Percentiles rank a stretch among this genome's conserved stretches.
Conservation (phyloP, 164 flowering plant genomes). For the Kalanchoe fedtschenkoi region DNA sequence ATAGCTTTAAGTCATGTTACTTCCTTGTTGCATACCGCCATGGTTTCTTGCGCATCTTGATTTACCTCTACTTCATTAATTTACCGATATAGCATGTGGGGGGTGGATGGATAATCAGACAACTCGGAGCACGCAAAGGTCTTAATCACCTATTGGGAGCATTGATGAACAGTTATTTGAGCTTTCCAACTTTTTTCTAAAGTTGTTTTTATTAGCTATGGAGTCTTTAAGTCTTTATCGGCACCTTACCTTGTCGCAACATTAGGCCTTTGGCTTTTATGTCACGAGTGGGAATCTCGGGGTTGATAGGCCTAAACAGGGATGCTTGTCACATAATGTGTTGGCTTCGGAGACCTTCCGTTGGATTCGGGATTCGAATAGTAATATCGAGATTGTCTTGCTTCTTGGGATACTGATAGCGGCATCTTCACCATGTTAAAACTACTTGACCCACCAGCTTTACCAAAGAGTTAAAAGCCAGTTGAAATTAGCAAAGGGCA, state of each 20-base stretch:
- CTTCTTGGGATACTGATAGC: neutral
- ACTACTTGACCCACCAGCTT: neutral
- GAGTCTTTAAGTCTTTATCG: conserved; percentile 7
- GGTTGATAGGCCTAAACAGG: neutral
- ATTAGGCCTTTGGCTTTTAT: conserved; percentile 20
- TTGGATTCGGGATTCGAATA: neutral
- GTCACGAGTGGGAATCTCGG: conserved; percentile 23
- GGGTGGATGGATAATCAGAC: conserved; percentile 1
- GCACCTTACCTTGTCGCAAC: conserved; percentile 18
- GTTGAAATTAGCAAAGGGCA: neutral
- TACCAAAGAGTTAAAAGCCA: neutral
- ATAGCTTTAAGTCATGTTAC: no score
- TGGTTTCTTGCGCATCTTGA: no score
- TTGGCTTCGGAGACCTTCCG: neutral
- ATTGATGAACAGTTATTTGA: conserved; percentile 1
- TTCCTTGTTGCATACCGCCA: neutral
- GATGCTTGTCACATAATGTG: conserved; percentile 2
- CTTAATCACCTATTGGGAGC: conserved; percentile 9
- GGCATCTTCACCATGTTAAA: no score
- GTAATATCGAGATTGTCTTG: no score
- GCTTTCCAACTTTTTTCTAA: conserved; percentile 3
- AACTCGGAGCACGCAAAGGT: neutral
- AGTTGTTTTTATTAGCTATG: no score
- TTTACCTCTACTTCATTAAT: neutral
- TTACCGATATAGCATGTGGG: conserved; percentile 10